These are phyloP conservation scores for Colletotrichum sp. DNA, from an alignment of 2,329 filamentous ascomycete genomes.

Conservation along the genomic window DNA sequence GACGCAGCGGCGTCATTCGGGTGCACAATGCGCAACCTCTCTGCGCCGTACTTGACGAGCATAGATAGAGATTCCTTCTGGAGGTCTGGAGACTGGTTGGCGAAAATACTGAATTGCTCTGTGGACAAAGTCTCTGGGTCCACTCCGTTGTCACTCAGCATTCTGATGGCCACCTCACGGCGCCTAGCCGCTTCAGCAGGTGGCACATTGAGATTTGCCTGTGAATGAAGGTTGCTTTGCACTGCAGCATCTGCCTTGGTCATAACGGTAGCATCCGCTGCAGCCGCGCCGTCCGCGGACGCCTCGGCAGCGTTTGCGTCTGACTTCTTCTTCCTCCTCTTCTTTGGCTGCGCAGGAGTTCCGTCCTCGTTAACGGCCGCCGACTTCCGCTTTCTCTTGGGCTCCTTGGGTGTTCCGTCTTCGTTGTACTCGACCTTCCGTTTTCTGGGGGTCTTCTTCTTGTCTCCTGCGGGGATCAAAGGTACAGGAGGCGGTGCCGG, in stretches of 20 bases:
- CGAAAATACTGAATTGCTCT: constrained; percentile 65
- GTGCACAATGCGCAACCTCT: constrained; percentile 62
- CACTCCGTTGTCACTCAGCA: constrained; percentile 53
- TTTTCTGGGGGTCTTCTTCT: constrained; percentile 30
- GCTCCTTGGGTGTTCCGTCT: not conserved
- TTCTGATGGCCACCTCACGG: constrained; percentile 50
- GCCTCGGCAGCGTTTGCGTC: not conserved
- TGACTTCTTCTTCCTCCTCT: constrained; percentile 1
- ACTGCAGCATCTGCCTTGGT: constrained; percentile 18
- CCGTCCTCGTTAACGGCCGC: constrained; percentile 22
- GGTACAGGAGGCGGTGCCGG: constrained; percentile 30
- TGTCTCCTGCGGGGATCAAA: constrained; percentile 24
- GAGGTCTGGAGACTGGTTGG: constrained; percentile 62
- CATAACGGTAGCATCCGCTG: not conserved
- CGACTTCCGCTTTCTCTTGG: constrained; percentile 17
- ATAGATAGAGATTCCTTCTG: constrained; percentile 61
- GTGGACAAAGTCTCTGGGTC: constrained; percentile 55
- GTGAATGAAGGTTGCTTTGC: constrained; percentile 20
- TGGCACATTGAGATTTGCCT: constrained; percentile 29
- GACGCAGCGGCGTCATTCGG: constrained; percentile 40
- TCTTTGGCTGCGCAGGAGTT: constrained; percentile 20
- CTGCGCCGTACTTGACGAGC: constrained; percentile 62
- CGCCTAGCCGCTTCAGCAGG: constrained; percentile 56
- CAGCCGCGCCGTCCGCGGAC: not conserved
- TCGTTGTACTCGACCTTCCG: constrained; percentile 21